Percentiles rank a stretch among this genome's conserved stretches.
These are phyloP conservation scores for Pyrus bretschneideri DNA, from an alignment of 306 rosid genomes.

Conservation along the genomic window DNA sequence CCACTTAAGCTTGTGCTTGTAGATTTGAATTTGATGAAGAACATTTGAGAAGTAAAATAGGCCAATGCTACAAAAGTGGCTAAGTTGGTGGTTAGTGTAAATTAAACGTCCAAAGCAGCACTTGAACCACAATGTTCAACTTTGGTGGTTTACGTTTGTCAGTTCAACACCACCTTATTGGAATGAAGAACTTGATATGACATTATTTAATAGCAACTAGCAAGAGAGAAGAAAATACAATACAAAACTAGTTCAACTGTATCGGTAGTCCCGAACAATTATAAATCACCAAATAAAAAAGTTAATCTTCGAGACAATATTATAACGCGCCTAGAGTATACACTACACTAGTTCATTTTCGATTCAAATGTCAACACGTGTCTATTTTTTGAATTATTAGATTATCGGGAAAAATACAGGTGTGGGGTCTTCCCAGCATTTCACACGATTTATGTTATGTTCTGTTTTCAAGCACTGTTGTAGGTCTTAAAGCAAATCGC, in stretches of 20 bases:
- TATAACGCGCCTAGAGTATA: too few species aligned
- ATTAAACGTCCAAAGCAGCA: background rate
- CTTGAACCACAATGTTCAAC: background rate
- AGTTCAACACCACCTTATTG: background rate
- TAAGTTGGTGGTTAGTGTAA: background rate
- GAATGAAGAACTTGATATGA: background rate
- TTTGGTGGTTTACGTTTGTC: background rate
- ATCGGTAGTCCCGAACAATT: background rate
- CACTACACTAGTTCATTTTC: background rate
- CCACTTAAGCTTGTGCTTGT: background rate
- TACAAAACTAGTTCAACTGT: too few species aligned
- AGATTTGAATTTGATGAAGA: background rate
- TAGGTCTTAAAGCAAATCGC: background rate
- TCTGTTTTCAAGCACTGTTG: background rate
- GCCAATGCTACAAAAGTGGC: constrained; percentile 3
- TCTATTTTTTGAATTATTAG: background rate
- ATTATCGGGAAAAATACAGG: background rate
- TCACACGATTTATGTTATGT: constrained; percentile 7
- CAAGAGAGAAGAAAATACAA: too few species aligned
- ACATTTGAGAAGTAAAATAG: background rate
- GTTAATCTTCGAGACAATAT: too few species aligned
- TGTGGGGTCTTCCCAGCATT: constrained; percentile 8
- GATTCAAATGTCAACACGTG: background rate
- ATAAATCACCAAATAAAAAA: too few species aligned
- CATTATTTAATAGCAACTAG: too few species aligned